Base-by-base conservation (phyloP, 164 flowering plant genomes). In the Sextonia rubra region DNA sequence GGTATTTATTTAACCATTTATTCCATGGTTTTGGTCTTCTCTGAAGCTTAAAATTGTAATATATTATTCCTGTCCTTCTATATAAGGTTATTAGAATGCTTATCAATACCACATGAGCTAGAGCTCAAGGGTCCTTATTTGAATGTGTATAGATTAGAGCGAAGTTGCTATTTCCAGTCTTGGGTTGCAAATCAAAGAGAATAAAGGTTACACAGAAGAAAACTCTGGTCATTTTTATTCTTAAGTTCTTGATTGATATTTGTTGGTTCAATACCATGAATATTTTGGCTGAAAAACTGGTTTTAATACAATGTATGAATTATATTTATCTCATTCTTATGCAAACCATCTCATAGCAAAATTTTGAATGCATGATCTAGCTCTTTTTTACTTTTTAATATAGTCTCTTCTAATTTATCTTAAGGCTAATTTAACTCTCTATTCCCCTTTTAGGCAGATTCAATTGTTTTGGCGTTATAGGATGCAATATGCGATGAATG, bases 131-230 rank as follows among this genome's bases (percentile, higher is more conserved):
- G 27, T 60, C 66, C 62, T 27, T 61, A 23, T 27, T 55, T 29
- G 47, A 12, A 61, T n/a, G 24, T 74, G 58, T 71, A 26, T 86
- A 95, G 99, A 90, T 96, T 74, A 98, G 99, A 74, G 91, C 85
- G 47, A 92, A 89, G 77, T 70, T 96, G 62, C 69, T 81, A 60
- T 96, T 93, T 73, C 98, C 98, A 52, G 97, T 93, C 60, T 90
- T 93, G 64, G 99, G 98, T 69, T 86, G 93, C 89, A 96, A 96
- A 76, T 93, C 97, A 48, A 96, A 93, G 86, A 84, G 97, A 78
- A 88, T 96, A 76, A 93, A 97, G 29, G 93, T 96, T 12, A 93
- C 98, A 17, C 89, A 91, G 87, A 93, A 96, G 88, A 95, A 88
- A 85, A 89, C 97, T 14, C 94, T 95, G 47, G 99, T n/a, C 8